A percentile compares a stretch with the other conserved stretches of the same genome.
Conservation (phyloP, 441 rosid genomes). For the Adansonia rubrostipa region DNA sequence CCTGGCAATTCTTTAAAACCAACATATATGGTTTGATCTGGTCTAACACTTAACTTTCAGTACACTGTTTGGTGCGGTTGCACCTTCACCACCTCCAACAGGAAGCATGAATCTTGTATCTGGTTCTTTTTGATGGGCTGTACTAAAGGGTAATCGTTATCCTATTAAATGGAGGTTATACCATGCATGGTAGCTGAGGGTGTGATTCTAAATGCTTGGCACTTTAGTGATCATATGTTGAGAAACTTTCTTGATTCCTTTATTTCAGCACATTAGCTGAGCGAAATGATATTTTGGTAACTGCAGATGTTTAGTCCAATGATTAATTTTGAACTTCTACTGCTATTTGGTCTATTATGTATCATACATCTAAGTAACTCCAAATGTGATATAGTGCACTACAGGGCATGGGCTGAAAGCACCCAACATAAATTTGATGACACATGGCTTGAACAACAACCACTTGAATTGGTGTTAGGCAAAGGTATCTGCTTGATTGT, state of each 20-base stretch:
- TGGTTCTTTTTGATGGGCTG: neutral
- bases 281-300: neutral
- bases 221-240: neutral
- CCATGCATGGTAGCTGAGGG: neutral
- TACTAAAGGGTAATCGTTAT: neutral
- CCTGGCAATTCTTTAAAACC: neutral
- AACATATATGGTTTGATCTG: conserved; percentile 2
- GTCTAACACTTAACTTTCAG: conserved; percentile 2
- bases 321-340: conserved; percentile 12
- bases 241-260: neutral
- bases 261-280: neutral
- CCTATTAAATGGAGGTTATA: neutral
- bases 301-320: neutral
- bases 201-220: neutral
- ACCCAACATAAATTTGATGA: conserved; percentile 89
- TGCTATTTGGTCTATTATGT: neutral
- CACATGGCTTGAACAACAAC: conserved; percentile 86
- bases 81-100: neutral
- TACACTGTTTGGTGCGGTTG: neutral
- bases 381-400: conserved; percentile 62
- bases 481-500: conserved; percentile 59
- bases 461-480: conserved; percentile 77
- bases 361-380: conserved; percentile 31
- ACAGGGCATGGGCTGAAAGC: conserved; percentile 81
- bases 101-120: conserved; percentile 8